Evolutionary conservation across 495 filamentous ascomycete species (phyloP), one percentile per base, ranked within the genome.

Genomic region (Xylaria grammica): DNA sequence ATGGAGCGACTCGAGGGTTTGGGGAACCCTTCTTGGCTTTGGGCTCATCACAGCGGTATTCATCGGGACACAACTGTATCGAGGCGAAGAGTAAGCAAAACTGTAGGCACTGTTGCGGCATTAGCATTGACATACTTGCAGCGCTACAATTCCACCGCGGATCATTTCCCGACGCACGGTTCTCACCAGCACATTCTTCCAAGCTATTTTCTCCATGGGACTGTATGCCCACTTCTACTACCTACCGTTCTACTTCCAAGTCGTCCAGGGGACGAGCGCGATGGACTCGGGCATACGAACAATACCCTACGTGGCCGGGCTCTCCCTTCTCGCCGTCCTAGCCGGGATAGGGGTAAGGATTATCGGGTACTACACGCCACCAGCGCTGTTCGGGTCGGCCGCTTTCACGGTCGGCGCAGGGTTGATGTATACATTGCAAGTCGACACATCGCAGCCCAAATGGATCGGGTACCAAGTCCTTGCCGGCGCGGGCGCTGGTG

Each of bases 181-280:
- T 2, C 8, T 7, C 4, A 13, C 56, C 13, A 44, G 27, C 29
- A n/a, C 19, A 17, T 42, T 62, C 27, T 54, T 62, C 27, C 22
- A 30, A 5, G 22, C 40, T 52, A 38, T 29, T 30, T 22, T 51
- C 2, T 48, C 27, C 1, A 54, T 54, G 30, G 51, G 51, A 4
- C 51, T 54, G 0, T 54, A 44, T 19, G 13, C 8, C 10, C 53
- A 56, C 9, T 54, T 56, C 53, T 56, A 56, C n/a, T 56, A 61
- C 30, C 34, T 60, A 13, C 46, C 42, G 10, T 87, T 95, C 57
- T 97, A 90, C 86, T 96, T 97, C 82, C 94, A 97, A 70, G 90
- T 91, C 20, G 87, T 97, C 78, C 88, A 93, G 68, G 85, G 84
- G 48, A 86, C 84, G 32, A 81, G 81, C 0, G 90, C 93, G 20